Conservation (phyloP, 2,329 filamentous ascomycete species). For the Diaporthe sp. region DNA sequence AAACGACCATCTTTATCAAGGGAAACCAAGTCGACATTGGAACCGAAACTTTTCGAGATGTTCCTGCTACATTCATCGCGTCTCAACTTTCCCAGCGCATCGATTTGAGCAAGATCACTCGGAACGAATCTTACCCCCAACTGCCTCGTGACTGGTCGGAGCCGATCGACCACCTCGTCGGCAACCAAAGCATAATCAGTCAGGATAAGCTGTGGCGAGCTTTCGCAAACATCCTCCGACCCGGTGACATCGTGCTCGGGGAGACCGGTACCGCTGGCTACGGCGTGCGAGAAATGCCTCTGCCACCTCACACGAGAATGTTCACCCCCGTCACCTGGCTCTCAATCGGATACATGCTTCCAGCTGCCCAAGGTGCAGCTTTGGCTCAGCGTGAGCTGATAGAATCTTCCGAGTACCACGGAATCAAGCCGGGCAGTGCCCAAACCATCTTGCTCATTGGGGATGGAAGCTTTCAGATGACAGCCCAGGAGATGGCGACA, state of each 20-base stretch:
- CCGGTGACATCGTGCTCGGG: background rate
- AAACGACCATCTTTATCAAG: background rate
- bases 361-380: conserved; percentile 24
- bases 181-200: background rate
- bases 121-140: background rate
- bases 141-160: background rate
- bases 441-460: conserved; percentile 69
- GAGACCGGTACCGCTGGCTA: background rate
- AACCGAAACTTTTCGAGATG: background rate
- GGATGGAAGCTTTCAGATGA: conserved; percentile 76
- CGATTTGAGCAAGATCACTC: background rate
- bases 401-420: background rate
- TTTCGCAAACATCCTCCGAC: background rate
- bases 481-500: conserved; percentile 74
- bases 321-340: background rate
- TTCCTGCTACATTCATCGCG: background rate
- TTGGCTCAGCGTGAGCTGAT: conserved; percentile 12
- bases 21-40: background rate
- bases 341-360: conserved; percentile 34
- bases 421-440: background rate
- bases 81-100: background rate
- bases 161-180: background rate
- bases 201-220: background rate
- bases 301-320: background rate
- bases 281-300: background rate